phyloP scores from a whole-genome alignment of 2,329 filamentous ascomycete species.

The Hypocreales sp. region DNA sequence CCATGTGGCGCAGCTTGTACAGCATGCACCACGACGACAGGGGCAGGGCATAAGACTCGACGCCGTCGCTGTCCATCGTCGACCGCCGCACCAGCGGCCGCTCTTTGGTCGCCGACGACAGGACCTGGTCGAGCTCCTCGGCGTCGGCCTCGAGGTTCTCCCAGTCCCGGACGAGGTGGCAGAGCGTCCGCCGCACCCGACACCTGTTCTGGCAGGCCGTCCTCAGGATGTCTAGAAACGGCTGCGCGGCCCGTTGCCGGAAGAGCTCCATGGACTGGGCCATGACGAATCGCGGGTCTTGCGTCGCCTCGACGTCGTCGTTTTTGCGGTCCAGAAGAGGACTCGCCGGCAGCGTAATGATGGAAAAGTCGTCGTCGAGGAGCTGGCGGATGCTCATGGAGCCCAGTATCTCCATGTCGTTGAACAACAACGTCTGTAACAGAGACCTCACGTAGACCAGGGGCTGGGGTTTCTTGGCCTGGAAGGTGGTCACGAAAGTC shows the following conservation, averaged over 20 bases:
- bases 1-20: slow-evolving; percentile 79
- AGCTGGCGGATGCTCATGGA: slow-evolving; percentile 56
- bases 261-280: slow-evolving; percentile 59
- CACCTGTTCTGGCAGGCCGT: slow-evolving; percentile 83
- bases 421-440: slow-evolving; percentile 61
- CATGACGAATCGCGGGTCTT: slow-evolving; percentile 59
- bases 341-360: slow-evolving; percentile 58
- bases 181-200: slow-evolving; percentile 76
- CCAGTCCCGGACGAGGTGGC: slow-evolving; percentile 70
- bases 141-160: slow-evolving; percentile 71
- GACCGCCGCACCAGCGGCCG: slow-evolving; percentile 35
- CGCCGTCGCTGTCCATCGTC: slow-evolving; percentile 17
- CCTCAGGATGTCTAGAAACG: slow-evolving; percentile 71
- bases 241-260: slow-evolving; percentile 43
- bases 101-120: slow-evolving; percentile 47
- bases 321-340: slow-evolving; percentile 57
- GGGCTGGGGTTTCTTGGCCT: slow-evolving; percentile 67
- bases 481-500: slow-evolving; percentile 61
- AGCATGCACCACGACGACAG: slow-evolving; percentile 81
- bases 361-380: slow-evolving; percentile 67
- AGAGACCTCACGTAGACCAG: slow-evolving; percentile 71
- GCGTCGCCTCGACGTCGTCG: slow-evolving; percentile 59
- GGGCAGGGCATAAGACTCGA: slow-evolving; percentile 49
- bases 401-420: slow-evolving; percentile 54
- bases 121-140: slow-evolving; percentile 56